These are phyloP conservation scores for Spathaspora hagerdaliae DNA, from an alignment of 805 yeast genomes.

Conservation along the genomic window DNA sequence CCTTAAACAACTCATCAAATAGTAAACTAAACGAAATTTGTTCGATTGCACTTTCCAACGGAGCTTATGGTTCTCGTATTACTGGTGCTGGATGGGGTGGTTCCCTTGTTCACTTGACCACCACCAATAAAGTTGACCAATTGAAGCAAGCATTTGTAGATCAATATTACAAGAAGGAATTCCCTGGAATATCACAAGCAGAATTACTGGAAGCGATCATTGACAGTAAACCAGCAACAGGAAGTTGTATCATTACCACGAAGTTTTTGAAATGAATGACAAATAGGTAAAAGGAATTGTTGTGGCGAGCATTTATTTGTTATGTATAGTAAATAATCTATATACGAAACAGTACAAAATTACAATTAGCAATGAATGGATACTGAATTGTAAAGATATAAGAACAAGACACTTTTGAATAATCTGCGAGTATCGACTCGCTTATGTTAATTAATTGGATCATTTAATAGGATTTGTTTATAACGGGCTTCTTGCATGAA, in stretches of 20 bases:
- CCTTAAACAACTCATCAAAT: slow-evolving; percentile 51
- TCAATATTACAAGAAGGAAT: slow-evolving; percentile 47
- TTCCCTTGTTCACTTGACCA: slow-evolving; percentile 61
- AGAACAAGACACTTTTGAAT: too few relatives aligned
- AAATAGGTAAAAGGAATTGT: background rate
- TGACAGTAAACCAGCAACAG: slow-evolving; percentile 53
- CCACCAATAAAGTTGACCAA: slow-evolving; percentile 32
- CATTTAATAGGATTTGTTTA: too few relatives aligned
- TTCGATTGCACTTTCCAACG: slow-evolving; percentile 48
- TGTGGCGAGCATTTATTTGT: too few relatives aligned
- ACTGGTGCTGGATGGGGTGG: slow-evolving; percentile 86
- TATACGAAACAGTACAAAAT: too few relatives aligned
- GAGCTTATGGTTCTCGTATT: slow-evolving; percentile 64
- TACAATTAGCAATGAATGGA: too few relatives aligned
- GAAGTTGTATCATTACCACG: slow-evolving; percentile 22
- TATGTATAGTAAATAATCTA: too few relatives aligned
- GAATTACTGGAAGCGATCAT: slow-evolving; percentile 50
- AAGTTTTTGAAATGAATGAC: background rate
- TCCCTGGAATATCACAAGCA: slow-evolving; percentile 44
- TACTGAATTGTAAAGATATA: too few relatives aligned
- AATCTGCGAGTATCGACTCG: too few relatives aligned
- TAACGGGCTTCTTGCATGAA: too few relatives aligned
- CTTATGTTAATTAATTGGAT: too few relatives aligned
- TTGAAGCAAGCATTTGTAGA: slow-evolving; percentile 42
- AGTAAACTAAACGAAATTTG: slow-evolving; percentile 52